Evolutionary conservation across 2,329 filamentous ascomycete genomes (phyloP), one percentile per base, ranked within the genome.

Genomic region (Endoconidiophora laricicola): DNA sequence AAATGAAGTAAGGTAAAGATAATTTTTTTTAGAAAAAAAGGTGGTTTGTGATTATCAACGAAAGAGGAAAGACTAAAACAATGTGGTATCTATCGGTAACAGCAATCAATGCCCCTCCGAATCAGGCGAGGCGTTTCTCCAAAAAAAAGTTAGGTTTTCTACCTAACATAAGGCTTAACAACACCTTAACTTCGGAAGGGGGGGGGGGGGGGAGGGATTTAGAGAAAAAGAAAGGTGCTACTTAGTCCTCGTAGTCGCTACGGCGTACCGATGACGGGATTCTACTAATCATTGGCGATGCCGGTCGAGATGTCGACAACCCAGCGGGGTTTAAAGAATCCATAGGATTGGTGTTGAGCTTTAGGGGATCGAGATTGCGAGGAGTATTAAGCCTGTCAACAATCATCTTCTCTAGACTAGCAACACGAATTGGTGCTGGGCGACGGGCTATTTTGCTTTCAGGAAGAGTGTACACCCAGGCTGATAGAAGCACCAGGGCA

Each of bases 391-490:
- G 56, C 12, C 60, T 63, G 50, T 76, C 77, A 39, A 79, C 73
- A 10, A 72, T 71, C 2, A 78, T 76, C 65, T 94, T 91, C 62
- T 94, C 86, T 59, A 83, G 87, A 55, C 70, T 77, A 44, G 80
- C 81, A 54, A 88, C 79, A 55, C 68, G 74, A 58, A 86, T 78
- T 0, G 81, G 77, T 0, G 76, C 69, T 20, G 84, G 78, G 14
- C 79, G 75, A 40, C 57, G 58, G 5, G 57, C 54, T 49, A 71
- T 67, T 49, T 74, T 70, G 18, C 72, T 68, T 55, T 86, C 76
- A 1, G 78, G 49, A 4, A 74, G 73, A 54, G 78, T 86, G 68
- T 94, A 95, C 14, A 95, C 71, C 62, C 87, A 95, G 2, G 86
- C 93, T 2, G 88, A 82, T 40, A 77, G 72, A 1, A 95, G 67